Evolutionary conservation across 2,329 filamentous ascomycete species (phyloP).

Genomic region (Cercospora nicotianae): DNA sequence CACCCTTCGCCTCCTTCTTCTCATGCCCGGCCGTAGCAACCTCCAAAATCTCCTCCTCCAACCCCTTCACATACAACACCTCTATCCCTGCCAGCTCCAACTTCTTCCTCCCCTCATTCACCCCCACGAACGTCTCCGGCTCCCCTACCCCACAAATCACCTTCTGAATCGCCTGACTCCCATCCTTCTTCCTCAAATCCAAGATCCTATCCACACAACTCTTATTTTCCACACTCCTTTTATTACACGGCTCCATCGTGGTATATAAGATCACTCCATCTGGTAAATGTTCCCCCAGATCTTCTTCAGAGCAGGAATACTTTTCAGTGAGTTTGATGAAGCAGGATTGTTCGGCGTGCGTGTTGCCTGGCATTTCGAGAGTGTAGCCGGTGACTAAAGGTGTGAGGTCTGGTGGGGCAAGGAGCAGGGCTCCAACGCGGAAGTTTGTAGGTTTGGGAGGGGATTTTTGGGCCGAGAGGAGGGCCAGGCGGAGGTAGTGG

Average conservation of each 20-base stretch:
- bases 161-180: constrained; percentile 63
- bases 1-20: background rate
- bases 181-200: constrained; percentile 43
- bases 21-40: constrained; percentile 81
- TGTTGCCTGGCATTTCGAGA: constrained; percentile 86
- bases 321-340: constrained; percentile 65
- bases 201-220: constrained; percentile 80
- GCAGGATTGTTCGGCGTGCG: constrained; percentile 93
- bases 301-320: constrained; percentile 51
- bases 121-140: constrained; percentile 83
- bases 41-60: constrained; percentile 77
- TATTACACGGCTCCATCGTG: constrained; percentile 83
- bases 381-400: constrained; percentile 77
- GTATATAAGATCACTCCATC: constrained; percentile 72
- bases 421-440: constrained; percentile 85
- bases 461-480: constrained; percentile 74
- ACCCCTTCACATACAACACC: constrained; percentile 69
- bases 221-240: constrained; percentile 70
- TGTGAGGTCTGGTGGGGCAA: constrained; percentile 49
- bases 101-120: constrained; percentile 71
- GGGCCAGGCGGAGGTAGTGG: constrained; percentile 66
- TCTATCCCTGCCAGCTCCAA: constrained; percentile 71
- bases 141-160: constrained; percentile 89
- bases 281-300: constrained; percentile 55
- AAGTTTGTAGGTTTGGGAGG: constrained; percentile 89